Base-by-base conservation (phyloP, 1,284 basidiomycete species). In the Austroboletus rostrupii region DNA sequence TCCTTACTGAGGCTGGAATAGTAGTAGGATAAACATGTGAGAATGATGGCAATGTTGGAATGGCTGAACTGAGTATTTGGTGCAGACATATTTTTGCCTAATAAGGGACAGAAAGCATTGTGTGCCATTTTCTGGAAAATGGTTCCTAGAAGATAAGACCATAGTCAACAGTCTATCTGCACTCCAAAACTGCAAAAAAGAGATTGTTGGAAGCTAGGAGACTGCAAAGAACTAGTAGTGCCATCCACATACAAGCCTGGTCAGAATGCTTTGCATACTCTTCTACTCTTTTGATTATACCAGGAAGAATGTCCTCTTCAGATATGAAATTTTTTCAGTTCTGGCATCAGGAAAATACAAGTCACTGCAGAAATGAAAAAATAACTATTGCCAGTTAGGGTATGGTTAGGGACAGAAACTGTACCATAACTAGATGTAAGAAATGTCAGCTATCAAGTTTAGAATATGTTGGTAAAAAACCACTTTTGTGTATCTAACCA, bases 21-120 rank as follows among this genome's bases (percentile, higher is more conserved):
- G 45, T 79, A 79, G 50, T 79, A 79, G 7, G 67, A 69, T n/a
- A 79, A 63, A 50, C 71, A 78, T 0, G 78, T 79, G 23, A 79
- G 62, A 10, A 64, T 51, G 43, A 78, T 61, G 1, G 70, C 67
- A 17, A 79, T 67, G 32, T 79, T 78, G 1, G 77, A 76, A 58
- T 79, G 37, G 20, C 37, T 20, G 20, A 39, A 39, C 20, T 39
- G 20, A 7, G 10, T 12, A 2, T 20, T 39, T 11, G 63, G 45
- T 17, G 73, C 64, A 0, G 77, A 78, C 3, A 71, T 64, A 53
- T 79, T 61, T 39, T 39, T 39, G 19, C 37, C 14, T 11, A 20
- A 23, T 39, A 39, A 3, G 37, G 37, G 13, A 39, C 37, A 12
- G 37, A 12, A 14, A 39, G 37, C 37, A 21, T 35, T 35, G 33